Evolutionary conservation across 2,329 filamentous ascomycete species (phyloP), one percentile per base, ranked within the genome.

Genomic region (Fusarium lateritium): DNA sequence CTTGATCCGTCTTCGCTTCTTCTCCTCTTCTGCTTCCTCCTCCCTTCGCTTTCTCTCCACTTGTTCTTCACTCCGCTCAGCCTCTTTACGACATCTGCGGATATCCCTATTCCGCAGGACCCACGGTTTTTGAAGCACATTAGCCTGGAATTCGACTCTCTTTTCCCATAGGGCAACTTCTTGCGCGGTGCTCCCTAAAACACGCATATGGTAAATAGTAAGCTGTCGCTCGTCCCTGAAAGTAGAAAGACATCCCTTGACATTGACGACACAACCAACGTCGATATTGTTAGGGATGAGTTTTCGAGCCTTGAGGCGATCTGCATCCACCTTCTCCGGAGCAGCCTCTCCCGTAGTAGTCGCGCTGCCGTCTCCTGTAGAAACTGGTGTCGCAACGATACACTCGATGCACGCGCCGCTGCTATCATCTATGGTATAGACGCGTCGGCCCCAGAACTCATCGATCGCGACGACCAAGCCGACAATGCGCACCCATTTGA

Each of bases 401-500:
- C 76, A 78, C 38, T 90, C 85, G 22, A 91, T 85, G 59, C 85
- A 88, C 24, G 78, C 78, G 15, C 89, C 89, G 67, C 86, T 90
- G 75, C 89, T 87, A 76, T 92, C 89, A 70, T 92, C 89, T n/a
- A 92, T 76, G 3, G 85, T 89, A 71, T 85, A 89, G 40, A 86
- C 79, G 44, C 80, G 82, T 36, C 81, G 81, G 36, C 78, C 79
- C 36, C 73, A 66, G 57, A 82, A 85, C 22, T 88, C 83, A 67
- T 88, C 85, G 36, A 89, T 79, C 14, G 86, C 87, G 56, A 94
- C 89, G 22, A 95, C 85, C 10, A 94, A 79, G 31, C 93, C 93
- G 9, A 89, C 85, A 33, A 94, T 78, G 65, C 90, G 89, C 54
- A 92, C 87, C 87, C 90, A 94, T 84, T 89, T 88, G 71, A 95